These are phyloP conservation scores for Aspergillus sp. DNA, from an alignment of 2,329 filamentous ascomycete genomes.

Conservation along the genomic window DNA sequence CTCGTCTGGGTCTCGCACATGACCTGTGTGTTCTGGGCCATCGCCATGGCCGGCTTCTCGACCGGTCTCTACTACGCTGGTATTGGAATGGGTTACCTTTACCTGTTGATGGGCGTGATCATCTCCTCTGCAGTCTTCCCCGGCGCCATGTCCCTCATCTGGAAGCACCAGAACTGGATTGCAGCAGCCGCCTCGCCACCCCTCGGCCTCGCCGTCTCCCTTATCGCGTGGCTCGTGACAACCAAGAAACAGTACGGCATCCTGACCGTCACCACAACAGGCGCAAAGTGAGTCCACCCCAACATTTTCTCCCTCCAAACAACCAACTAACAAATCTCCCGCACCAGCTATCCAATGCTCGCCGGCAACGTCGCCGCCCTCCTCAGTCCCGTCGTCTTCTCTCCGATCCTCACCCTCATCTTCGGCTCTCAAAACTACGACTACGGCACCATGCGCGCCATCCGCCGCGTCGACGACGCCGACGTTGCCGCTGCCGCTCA, in stretches of 20 bases:
- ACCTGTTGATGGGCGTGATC: slow-evolving; percentile 88
- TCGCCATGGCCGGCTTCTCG: slow-evolving; percentile 76
- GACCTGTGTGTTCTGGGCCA: slow-evolving; percentile 71
- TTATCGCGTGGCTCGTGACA: slow-evolving; percentile 78
- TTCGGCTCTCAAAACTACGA: slow-evolving; percentile 78
- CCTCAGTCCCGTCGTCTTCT: slow-evolving; percentile 72
- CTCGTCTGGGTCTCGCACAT: slow-evolving; percentile 80
- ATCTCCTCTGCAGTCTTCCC: slow-evolving; percentile 84
- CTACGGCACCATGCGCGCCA: slow-evolving; percentile 79
- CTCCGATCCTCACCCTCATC: slow-evolving; percentile 72
- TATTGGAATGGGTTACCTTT: slow-evolving; percentile 85
- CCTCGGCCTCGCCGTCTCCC: slow-evolving; percentile 66
- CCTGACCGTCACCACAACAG: slow-evolving; percentile 73
- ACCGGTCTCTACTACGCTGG: slow-evolving; percentile 73
- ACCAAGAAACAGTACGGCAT: slow-evolving; percentile 68
- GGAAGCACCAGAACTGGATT: slow-evolving; percentile 76
- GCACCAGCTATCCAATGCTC: slow-evolving; percentile 69
- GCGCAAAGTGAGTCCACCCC: slow-evolving; percentile 61
- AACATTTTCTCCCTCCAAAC: not conserved
- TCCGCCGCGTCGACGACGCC: slow-evolving; percentile 76
- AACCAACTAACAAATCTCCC: not conserved
- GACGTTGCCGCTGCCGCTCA: slow-evolving; percentile 67
- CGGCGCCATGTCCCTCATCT: slow-evolving; percentile 76
- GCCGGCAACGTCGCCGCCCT: slow-evolving; percentile 83
- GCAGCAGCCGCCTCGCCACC: slow-evolving; percentile 71